Conservation (phyloP, 495 filamentous ascomycete genomes). For the Neurospora sp. region DNA sequence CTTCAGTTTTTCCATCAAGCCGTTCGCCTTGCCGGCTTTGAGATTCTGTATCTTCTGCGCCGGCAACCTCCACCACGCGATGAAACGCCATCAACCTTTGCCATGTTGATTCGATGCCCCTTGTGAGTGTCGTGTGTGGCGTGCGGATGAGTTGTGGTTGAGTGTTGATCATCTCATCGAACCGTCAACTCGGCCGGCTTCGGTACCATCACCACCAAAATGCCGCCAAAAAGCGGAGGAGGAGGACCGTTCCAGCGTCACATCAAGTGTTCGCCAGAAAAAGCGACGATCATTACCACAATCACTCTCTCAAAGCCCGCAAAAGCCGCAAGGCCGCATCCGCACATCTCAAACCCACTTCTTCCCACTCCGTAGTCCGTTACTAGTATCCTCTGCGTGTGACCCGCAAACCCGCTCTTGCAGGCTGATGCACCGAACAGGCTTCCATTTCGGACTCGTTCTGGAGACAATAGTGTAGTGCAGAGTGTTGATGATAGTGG, state of each 20-base stretch:
- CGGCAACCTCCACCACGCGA: neutral
- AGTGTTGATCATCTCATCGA: neutral
- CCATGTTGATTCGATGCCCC: neutral
- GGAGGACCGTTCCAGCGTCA: neutral
- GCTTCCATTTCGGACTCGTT: too few species aligned
- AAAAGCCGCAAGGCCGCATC: too few species aligned
- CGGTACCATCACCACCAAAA: neutral
- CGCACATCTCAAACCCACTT: too few species aligned
- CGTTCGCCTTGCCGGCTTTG: neutral
- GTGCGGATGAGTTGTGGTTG: too few species aligned
- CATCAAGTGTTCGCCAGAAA: neutral
- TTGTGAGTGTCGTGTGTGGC: neutral
- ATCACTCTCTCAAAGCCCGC: too few species aligned
- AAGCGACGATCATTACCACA: too few species aligned
- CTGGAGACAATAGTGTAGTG: too few species aligned
- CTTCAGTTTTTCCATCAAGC: neutral
- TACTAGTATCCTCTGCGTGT: neutral
- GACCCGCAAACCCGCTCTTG: neutral
- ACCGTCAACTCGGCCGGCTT: neutral
- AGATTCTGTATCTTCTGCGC: neutral
- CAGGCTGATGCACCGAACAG: too few species aligned
- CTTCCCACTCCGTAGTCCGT: too few species aligned
- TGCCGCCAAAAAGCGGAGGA: neutral
- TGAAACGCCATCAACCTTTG: neutral
- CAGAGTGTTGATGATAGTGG: too few species aligned